Conservation (phyloP, 106 monocot genomes). For the Hemerocallis citrina region DNA sequence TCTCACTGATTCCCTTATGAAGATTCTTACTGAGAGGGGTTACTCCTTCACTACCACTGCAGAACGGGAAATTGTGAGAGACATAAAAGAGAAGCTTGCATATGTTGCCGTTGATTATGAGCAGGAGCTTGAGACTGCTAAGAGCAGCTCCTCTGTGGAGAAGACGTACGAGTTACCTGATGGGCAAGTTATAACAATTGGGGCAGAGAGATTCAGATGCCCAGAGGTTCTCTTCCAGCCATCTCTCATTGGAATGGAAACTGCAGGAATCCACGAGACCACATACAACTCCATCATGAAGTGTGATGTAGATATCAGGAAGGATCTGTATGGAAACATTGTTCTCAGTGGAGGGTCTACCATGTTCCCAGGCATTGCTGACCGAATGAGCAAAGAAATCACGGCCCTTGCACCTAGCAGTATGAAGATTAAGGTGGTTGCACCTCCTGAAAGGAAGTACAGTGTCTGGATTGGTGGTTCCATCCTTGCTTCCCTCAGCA, state of each 20-base stretch:
- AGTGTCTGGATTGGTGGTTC: constrained; percentile 33
- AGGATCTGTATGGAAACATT: constrained; percentile 27
- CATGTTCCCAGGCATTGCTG: constrained; percentile 30
- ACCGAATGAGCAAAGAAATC: constrained; percentile 28
- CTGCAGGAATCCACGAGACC: constrained; percentile 28
- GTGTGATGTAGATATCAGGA: constrained; percentile 30
- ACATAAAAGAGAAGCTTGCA: constrained; percentile 26
- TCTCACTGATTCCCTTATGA: constrained; percentile 22
- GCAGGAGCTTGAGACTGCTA: constrained; percentile 21
- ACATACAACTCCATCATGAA: constrained; percentile 34
- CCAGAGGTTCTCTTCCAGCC: constrained; percentile 35
- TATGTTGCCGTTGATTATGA: constrained; percentile 26
- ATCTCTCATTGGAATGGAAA: constrained; percentile 23
- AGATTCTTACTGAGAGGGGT: constrained; percentile 23
- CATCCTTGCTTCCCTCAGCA: constrained; percentile 27
- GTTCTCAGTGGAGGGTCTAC: constrained; percentile 26
- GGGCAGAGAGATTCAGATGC: constrained; percentile 28
- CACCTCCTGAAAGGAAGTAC: constrained; percentile 24
- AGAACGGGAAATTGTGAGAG: constrained; percentile 26
- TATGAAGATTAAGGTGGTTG: constrained; percentile 33
- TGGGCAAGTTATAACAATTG: constrained; percentile 22
- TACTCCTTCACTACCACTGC: constrained; percentile 30
- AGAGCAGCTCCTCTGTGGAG: constrained; percentile 18
- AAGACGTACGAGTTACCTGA: constrained; percentile 24
- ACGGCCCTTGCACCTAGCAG: constrained; percentile 28